phyloP scores from a whole-genome alignment of 1,139 yeast species.

The Ogataea hybrid region DNA sequence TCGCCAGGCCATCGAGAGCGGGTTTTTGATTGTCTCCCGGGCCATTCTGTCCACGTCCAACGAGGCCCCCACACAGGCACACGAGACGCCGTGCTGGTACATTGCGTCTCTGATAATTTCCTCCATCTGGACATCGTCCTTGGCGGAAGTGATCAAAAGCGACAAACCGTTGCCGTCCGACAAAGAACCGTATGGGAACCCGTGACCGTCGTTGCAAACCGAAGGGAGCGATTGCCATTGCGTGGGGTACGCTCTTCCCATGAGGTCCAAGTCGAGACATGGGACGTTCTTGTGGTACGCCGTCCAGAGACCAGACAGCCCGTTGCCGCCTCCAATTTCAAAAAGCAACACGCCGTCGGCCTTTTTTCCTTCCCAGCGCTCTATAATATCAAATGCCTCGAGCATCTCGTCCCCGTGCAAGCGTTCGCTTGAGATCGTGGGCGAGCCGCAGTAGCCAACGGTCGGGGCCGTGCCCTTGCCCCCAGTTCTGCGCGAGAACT shows the following conservation, averaged over 20 bases:
- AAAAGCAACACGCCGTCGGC: constrained; percentile 28
- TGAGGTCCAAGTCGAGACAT: constrained; percentile 31
- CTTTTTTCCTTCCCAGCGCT: constrained; percentile 22
- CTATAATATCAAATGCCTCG: constrained; percentile 26
- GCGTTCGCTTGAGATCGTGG: constrained; percentile 43
- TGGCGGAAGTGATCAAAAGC: constrained; percentile 36
- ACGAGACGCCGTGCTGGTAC: constrained; percentile 17
- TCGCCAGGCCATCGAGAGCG: constrained; percentile 34
- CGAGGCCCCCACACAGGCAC: constrained; percentile 28
- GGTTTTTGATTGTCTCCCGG: constrained; percentile 26
- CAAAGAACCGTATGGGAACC: constrained; percentile 30
- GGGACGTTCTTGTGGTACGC: constrained; percentile 29
- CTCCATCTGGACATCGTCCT: constrained; percentile 35
- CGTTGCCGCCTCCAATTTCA: constrained; percentile 35
- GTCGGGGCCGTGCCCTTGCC: constrained; percentile 34
- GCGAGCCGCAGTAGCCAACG: constrained; percentile 45
- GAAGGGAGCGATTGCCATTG: constrained; percentile 29
- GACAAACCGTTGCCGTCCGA: constrained; percentile 46
- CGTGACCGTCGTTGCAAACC: constrained; percentile 19
- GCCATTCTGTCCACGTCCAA: constrained; percentile 31
- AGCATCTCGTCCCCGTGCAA: constrained; percentile 31
- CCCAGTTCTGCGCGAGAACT: constrained; percentile 26
- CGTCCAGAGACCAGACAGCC: constrained; percentile 27
- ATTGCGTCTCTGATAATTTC: constrained; percentile 29
- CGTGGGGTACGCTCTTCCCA: constrained; percentile 36